Percentiles rank a stretch among this genome's conserved stretches.
These are phyloP conservation scores for Lippia alba DNA, from an alignment of 305 asterid species.

Conservation along the genomic window DNA sequence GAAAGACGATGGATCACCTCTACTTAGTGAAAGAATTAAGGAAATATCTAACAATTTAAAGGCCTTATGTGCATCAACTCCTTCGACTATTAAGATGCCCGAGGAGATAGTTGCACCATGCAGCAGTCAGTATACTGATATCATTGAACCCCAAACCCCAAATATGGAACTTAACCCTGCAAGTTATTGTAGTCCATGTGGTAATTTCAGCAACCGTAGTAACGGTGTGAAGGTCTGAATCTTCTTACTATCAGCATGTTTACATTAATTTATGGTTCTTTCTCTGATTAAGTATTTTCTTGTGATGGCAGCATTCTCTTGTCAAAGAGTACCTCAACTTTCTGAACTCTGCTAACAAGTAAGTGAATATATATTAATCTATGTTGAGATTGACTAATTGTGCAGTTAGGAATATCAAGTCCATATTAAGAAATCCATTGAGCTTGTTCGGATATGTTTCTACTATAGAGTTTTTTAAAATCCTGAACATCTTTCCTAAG, in stretches of 20 bases:
- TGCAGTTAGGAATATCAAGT: too few species aligned
- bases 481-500: too few species aligned
- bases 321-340: slow-evolving; percentile 49
- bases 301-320: slow-evolving; percentile 44
- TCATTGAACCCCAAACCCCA: slow-evolving; percentile 77
- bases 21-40: slow-evolving; percentile 61
- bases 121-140: slow-evolving; percentile 41
- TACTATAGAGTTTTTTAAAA: too few species aligned
- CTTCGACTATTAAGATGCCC: slow-evolving; percentile 44
- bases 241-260: neutral
- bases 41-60: slow-evolving; percentile 61
- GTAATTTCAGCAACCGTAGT: slow-evolving; percentile 55
- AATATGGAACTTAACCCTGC: slow-evolving; percentile 36
- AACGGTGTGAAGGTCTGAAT: slow-evolving; percentile 66
- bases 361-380: slow-evolving; percentile 22
- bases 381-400: too few species aligned
- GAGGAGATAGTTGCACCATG: slow-evolving; percentile 43
- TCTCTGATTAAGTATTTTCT: slow-evolving; percentile 9
- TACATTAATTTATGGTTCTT: neutral
- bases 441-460: too few species aligned
- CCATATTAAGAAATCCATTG: too few species aligned
- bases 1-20: slow-evolving; percentile 54
- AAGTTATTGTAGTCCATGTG: slow-evolving; percentile 57
- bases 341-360: slow-evolving; percentile 61
- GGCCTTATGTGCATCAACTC: slow-evolving; percentile 59